phyloP scores from a whole-genome alignment of 495 filamentous ascomycete species.

The Penicillium paxilli region DNA sequence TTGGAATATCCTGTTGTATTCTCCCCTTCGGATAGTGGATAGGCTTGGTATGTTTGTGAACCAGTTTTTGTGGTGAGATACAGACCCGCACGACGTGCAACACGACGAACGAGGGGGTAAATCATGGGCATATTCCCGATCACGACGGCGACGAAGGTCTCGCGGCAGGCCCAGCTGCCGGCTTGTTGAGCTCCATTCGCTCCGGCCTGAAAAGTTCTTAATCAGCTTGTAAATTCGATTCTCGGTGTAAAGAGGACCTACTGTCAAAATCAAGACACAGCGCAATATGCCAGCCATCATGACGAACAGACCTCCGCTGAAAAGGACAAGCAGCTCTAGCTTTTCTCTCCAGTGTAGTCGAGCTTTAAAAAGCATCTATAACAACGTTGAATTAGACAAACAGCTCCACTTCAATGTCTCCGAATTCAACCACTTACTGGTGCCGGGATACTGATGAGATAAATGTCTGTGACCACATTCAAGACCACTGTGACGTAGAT shows the following conservation, averaged over 20 bases:
- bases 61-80: conserved; percentile 24
- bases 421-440: conserved; percentile 36
- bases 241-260: conserved; percentile 20
- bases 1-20: conserved; percentile 16
- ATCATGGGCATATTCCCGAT: conserved; percentile 63
- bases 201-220: conserved; percentile 37
- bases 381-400: too few relatives aligned
- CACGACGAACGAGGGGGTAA: conserved; percentile 50
- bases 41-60: conserved; percentile 22
- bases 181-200: conserved; percentile 53
- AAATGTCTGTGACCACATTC: conserved; percentile 56
- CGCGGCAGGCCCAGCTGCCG: conserved; percentile 62
- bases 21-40: conserved; percentile 30
- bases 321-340: conserved; percentile 53
- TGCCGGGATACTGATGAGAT: conserved; percentile 55
- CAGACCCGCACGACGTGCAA: conserved; percentile 31
- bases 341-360: conserved; percentile 53
- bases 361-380: conserved; percentile 54
- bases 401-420: neutral
- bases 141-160: conserved; percentile 61
- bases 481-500: conserved; percentile 49
- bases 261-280: conserved; percentile 55
- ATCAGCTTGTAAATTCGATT: neutral
- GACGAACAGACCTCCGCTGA: conserved; percentile 59
- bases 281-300: conserved; percentile 62